Percentiles rank a stretch among this genome's conserved stretches.
These are phyloP conservation scores for Hemisphaericaspora nanyangensis DNA, from an alignment of 805 yeast species.

Conservation along the genomic window DNA sequence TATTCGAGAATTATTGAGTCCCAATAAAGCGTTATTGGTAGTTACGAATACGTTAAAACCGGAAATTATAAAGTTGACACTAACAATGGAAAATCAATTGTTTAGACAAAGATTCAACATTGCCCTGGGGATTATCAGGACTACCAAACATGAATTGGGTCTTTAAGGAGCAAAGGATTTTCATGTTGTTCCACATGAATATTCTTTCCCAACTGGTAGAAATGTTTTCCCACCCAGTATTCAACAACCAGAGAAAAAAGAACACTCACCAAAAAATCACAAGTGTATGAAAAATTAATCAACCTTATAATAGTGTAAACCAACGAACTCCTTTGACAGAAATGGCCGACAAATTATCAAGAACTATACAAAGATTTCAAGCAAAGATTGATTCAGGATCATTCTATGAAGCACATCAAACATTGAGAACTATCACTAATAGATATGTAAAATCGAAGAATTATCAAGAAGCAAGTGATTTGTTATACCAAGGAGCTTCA, in stretches of 20 bases:
- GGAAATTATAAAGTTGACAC: neutral
- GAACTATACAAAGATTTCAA: conserved; percentile 63
- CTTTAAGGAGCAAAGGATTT: neutral
- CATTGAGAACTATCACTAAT: conserved; percentile 83
- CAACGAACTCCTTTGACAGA: neutral
- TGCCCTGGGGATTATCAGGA: neutral
- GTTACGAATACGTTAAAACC: neutral
- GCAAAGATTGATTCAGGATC: conserved; percentile 68
- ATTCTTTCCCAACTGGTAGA: neutral
- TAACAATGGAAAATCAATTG: neutral
- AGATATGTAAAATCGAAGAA: conserved; percentile 70
- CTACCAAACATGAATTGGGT: neutral
- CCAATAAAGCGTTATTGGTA: neutral
- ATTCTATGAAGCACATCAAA: conserved; percentile 94
- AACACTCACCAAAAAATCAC: neutral
- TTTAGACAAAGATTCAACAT: neutral
- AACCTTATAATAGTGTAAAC: neutral
- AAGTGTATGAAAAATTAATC: neutral
- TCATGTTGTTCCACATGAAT: neutral
- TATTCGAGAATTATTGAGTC: neutral
- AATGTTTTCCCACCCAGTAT: neutral
- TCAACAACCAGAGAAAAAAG: neutral
- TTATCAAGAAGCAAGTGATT: conserved; percentile 66
- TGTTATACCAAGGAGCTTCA: conserved; percentile 67
- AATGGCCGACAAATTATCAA: conserved; percentile 43